A percentile compares a stretch with the other conserved stretches of the same genome.
These are phyloP conservation scores for Penicillium herquei DNA, from an alignment of 495 filamentous ascomycete species.

Conservation along the genomic window DNA sequence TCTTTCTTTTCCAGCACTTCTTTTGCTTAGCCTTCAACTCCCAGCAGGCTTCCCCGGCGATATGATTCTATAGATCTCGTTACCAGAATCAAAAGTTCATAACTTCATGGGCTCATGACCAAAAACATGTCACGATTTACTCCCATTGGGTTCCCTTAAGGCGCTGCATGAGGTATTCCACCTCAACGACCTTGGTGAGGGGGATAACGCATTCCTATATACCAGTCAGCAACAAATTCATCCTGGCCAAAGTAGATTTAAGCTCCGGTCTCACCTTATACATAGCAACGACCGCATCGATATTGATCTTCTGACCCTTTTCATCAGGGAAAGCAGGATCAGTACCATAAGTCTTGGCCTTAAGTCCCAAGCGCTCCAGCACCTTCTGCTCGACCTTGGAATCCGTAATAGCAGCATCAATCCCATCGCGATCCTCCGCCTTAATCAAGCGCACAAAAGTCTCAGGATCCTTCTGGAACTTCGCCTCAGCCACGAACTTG, in stretches of 20 bases:
- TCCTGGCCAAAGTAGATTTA: background rate
- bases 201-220: slow-evolving; percentile 88
- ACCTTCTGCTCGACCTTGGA: slow-evolving; percentile 87
- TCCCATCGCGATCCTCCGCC: slow-evolving; percentile 71
- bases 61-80: slow-evolving; percentile 12
- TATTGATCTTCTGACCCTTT: slow-evolving; percentile 74
- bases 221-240: slow-evolving; percentile 10
- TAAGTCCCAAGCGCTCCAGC: slow-evolving; percentile 78
- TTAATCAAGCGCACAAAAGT: slow-evolving; percentile 77
- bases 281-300: slow-evolving; percentile 89
- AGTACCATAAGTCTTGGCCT: slow-evolving; percentile 93
- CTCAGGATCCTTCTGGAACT: slow-evolving; percentile 84
- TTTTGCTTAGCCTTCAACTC: slow-evolving; percentile 1
- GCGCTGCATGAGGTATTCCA: slow-evolving; percentile 95
- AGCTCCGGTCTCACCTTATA: slow-evolving; percentile 68
- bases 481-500: slow-evolving; percentile 98
- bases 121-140: slow-evolving; percentile 21
- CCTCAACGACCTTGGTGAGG: slow-evolving; percentile 93
- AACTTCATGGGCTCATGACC: slow-evolving; percentile 26
- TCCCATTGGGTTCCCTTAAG: slow-evolving; percentile 69
- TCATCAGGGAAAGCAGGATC: slow-evolving; percentile 71
- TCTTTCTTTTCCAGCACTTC: slow-evolving; percentile 1
- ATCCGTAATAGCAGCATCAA: slow-evolving; percentile 90
- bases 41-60: background rate
- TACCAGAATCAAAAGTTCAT: slow-evolving; percentile 20